These are phyloP conservation scores for Aspergillus brunneoviolaceus DNA, from an alignment of 2,329 filamentous ascomycete genomes.

Conservation along the genomic window DNA sequence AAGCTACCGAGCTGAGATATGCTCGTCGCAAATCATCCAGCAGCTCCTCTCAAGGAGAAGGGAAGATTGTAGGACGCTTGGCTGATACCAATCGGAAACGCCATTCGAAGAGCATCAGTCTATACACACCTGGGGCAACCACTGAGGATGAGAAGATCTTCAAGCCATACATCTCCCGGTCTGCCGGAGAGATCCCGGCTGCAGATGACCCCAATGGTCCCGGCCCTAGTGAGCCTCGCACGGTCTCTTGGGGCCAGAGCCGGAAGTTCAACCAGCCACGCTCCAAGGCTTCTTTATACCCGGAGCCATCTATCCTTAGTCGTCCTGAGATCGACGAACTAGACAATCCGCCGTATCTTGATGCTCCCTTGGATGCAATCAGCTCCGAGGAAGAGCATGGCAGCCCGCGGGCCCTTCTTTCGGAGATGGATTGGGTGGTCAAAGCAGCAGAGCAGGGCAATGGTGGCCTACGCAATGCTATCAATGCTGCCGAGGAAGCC, in stretches of 20 bases:
- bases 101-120: constrained; percentile 21
- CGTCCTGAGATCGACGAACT: constrained; percentile 19
- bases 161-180: constrained; percentile 31
- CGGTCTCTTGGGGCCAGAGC: constrained; percentile 70
- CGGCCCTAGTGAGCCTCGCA: constrained; percentile 64
- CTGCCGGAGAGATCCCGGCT: constrained; percentile 27
- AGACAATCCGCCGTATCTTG: constrained; percentile 22
- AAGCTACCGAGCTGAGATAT: constrained; percentile 23
- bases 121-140: constrained; percentile 39
- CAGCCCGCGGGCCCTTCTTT: constrained; percentile 61
- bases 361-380: constrained; percentile 16
- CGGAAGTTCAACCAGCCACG: constrained; percentile 73
- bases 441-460: constrained; percentile 87
- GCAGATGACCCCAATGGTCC: constrained; percentile 33
- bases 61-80: constrained; percentile 26
- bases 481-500: constrained; percentile 71
- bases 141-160: constrained; percentile 43
- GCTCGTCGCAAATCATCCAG: constrained; percentile 24
- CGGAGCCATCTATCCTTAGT: constrained; percentile 70
- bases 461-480: constrained; percentile 82
- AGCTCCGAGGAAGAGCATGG: constrained; percentile 48
- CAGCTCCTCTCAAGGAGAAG: constrained; percentile 24
- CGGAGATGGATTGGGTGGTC: constrained; percentile 74
- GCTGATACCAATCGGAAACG: constrained; percentile 21
- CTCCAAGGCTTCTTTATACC: constrained; percentile 71